Base-by-base conservation (phyloP, 208 protist genomes). In the Leptomonas pyrrhocoris region DNA sequence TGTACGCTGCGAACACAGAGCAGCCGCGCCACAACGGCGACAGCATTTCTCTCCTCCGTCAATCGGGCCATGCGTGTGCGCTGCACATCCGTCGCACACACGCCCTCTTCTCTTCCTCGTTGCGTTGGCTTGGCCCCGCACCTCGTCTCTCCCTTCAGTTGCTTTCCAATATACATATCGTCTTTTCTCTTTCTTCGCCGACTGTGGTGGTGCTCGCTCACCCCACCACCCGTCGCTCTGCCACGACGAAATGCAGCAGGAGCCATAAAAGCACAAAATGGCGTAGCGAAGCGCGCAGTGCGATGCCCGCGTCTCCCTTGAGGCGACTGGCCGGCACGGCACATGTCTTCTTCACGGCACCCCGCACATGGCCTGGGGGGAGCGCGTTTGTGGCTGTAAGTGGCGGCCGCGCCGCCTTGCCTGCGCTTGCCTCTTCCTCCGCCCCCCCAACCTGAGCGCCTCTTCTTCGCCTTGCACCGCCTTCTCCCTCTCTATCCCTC, bases 1-100 rank as follows among this genome's bases (percentile, higher is more conserved):
- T 54, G 43, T 74, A 43, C 34, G 23, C 57, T 30, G 40, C 21
- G 31, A 62, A 31, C 27, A 34, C 58, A 58, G 48, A 67, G 16
- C 28, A 43, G 25, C 53, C 49, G 23, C 49, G 49, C 49, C 31
- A 54, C 49, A 54, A 19, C 25, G 49, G 49, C 49, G 25, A 25
- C 18, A 23, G 23, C 2, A 18, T 25, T 18, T 23, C 31, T 31
- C 49, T 8, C 23, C 25, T 54, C 25, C 19, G 12, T 18, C 12
- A 49, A 6, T 5, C n/a, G 45, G 18, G 19, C 12, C 45, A 49
- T 18, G 18, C 45, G 45, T 49, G 45, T 18, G 18, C 45, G 19
- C 45, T 18, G 8, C 45, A 18, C n/a, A n/a, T 21, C 45, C 45
- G 19, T 21, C 45, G 12, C 18, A 7, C 45, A 7, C 16, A 6